Conservation (phyloP, 2,329 filamentous ascomycete species). For the Coniella vitis region DNA sequence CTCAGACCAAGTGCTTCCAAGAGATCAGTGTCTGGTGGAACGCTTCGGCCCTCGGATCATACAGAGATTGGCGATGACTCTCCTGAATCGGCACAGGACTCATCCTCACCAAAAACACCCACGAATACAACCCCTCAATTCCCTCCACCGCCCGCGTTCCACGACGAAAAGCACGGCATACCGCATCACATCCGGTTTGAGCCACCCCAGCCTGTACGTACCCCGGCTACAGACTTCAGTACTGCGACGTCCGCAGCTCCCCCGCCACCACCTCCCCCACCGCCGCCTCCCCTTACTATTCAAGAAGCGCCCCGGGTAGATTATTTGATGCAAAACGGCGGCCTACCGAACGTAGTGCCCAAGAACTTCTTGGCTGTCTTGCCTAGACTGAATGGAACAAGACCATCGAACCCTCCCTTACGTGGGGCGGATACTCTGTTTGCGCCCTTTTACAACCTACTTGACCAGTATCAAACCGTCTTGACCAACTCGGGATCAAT, state of each 20-base stretch:
- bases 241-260: slow-evolving; percentile 35
- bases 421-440: slow-evolving; percentile 69
- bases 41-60: slow-evolving; percentile 23
- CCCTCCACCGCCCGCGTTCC: slow-evolving; percentile 35
- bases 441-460: slow-evolving; percentile 70
- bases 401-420: slow-evolving; percentile 57
- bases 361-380: slow-evolving; percentile 64
- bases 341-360: slow-evolving; percentile 63
- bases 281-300: slow-evolving; percentile 58
- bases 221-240: slow-evolving; percentile 35
- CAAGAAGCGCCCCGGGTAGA: slow-evolving; percentile 77
- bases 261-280: slow-evolving; percentile 62
- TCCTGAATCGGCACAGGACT: slow-evolving; percentile 40
- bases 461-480: slow-evolving; percentile 82
- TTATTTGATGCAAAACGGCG: slow-evolving; percentile 85
- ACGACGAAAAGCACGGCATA: slow-evolving; percentile 31
- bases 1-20: slow-evolving; percentile 19
- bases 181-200: slow-evolving; percentile 28
- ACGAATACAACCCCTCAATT: slow-evolving; percentile 46
- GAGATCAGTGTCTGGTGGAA: slow-evolving; percentile 30
- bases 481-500: slow-evolving; percentile 79
- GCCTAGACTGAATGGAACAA: slow-evolving; percentile 48
- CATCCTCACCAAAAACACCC: slow-evolving; percentile 54
- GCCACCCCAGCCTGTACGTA: slow-evolving; percentile 32
- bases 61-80: slow-evolving; percentile 44